These are phyloP conservation scores for Ceratobasidium sp. DNA, from an alignment of 1,284 basidiomycete genomes.

Conservation along the genomic window DNA sequence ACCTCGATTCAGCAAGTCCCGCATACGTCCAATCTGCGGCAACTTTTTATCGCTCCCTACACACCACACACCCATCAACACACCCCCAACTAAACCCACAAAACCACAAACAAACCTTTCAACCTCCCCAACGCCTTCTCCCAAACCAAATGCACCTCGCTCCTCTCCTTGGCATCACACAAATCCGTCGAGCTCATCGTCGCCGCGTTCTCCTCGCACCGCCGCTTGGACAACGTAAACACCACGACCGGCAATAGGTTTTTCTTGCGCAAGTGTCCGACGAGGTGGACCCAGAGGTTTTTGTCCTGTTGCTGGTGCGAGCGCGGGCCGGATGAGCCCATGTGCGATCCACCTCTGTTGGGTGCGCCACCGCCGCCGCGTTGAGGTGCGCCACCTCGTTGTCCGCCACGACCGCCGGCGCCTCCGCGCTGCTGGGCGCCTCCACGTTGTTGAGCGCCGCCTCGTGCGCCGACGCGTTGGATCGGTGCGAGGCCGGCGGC, in stretches of 20 bases:
- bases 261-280: slow-evolving; percentile 89
- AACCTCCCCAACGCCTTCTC: slow-evolving; percentile 92
- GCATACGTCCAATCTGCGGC: slow-evolving; percentile 95
- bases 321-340: slow-evolving; percentile 61
- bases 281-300: slow-evolving; percentile 93
- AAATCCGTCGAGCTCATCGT: slow-evolving; percentile 92
- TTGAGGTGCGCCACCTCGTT: slow-evolving; percentile 63
- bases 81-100: not conserved
- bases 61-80: not conserved
- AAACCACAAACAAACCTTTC: slow-evolving; percentile 73
- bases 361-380: slow-evolving; percentile 57
- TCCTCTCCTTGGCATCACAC: slow-evolving; percentile 90
- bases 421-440: slow-evolving; percentile 53
- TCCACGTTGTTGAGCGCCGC: slow-evolving; percentile 65
- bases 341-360: slow-evolving; percentile 66
- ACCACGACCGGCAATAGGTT: slow-evolving; percentile 92
- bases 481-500: slow-evolving; percentile 89
- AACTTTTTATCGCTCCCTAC: slow-evolving; percentile 90
- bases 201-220: slow-evolving; percentile 95
- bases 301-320: slow-evolving; percentile 83
- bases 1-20: slow-evolving; percentile 89
- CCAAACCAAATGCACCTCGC: slow-evolving; percentile 94
- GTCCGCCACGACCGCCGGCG: slow-evolving; percentile 67
- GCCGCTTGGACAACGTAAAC: slow-evolving; percentile 97
- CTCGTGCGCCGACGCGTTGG: slow-evolving; percentile 78